phyloP scores from a whole-genome alignment of 371 early-diverging fungal genomes.

The Mortierella sp. region DNA sequence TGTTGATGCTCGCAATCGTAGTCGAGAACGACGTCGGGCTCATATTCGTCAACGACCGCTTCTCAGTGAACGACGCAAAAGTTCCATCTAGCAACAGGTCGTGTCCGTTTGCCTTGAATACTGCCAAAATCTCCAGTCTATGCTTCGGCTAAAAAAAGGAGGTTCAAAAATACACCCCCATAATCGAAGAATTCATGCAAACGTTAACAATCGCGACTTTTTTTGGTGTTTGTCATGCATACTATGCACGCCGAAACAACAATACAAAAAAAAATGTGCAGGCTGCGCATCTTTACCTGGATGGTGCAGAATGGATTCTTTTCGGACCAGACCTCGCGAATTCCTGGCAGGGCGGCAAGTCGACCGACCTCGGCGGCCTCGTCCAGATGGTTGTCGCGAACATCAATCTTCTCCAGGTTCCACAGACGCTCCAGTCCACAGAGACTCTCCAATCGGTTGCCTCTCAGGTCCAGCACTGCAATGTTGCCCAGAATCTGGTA shows the following conservation, averaged over 20 bases:
- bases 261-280: not conserved
- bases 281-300: constrained; percentile 58
- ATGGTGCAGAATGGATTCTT: constrained; percentile 69
- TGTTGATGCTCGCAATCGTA: constrained; percentile 41
- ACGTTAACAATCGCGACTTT: not conserved
- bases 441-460: constrained; percentile 72
- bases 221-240: not conserved
- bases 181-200: not conserved
- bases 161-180: not conserved
- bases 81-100: constrained; percentile 70
- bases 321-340: constrained; percentile 71
- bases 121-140: constrained; percentile 66
- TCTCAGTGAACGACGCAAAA: constrained; percentile 66
- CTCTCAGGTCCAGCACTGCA: constrained; percentile 71
- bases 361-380: constrained; percentile 71
- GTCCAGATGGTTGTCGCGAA: constrained; percentile 75
- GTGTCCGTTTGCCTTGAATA: constrained; percentile 61
- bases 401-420: constrained; percentile 76
- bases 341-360: constrained; percentile 65
- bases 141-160: constrained; percentile 61
- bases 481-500: constrained; percentile 75
- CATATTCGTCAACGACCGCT: constrained; percentile 28
- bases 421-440: constrained; percentile 77
- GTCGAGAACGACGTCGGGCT: constrained; percentile 41
- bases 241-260: not conserved